Conservation (phyloP, 2,329 filamentous ascomycete genomes). For the Ophiosphaerella korrae region DNA sequence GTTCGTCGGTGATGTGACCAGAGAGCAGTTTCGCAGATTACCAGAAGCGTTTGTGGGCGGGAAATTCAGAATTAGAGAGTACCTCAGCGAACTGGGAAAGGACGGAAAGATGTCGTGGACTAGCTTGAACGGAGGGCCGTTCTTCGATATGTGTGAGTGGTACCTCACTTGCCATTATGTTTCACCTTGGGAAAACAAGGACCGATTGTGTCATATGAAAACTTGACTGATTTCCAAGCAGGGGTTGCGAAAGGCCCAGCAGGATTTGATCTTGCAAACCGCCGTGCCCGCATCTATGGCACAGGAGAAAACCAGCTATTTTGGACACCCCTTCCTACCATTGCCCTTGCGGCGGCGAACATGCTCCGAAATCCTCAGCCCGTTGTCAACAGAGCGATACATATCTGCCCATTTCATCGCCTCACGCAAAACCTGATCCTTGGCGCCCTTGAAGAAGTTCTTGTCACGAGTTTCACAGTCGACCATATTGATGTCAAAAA, state of each 20-base stretch:
- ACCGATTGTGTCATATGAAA: not conserved
- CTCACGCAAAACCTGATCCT: conserved; percentile 39
- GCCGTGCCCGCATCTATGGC: conserved; percentile 42
- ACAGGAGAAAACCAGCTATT: conserved; percentile 32
- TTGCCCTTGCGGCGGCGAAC: conserved; percentile 32
- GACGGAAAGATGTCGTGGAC: conserved; percentile 35
- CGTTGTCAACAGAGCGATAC: conserved; percentile 34
- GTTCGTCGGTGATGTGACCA: conserved; percentile 35
- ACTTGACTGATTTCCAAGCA: conserved; percentile 3
- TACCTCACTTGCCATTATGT: not conserved
- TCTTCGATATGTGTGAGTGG: conserved; percentile 46
- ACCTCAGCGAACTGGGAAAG: conserved; percentile 29
- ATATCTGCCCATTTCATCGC: conserved; percentile 31
- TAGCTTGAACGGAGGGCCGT: conserved; percentile 42
- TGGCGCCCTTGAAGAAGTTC: conserved; percentile 23
- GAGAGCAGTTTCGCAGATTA: conserved; percentile 30
- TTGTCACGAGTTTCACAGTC: conserved; percentile 26
- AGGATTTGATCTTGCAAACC: conserved; percentile 38
- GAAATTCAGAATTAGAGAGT: conserved; percentile 32
- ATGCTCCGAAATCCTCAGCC: conserved; percentile 36
- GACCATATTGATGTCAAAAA: conserved; percentile 34
- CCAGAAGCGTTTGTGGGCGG: conserved; percentile 34
- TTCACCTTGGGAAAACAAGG: not conserved
- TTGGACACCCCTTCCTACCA: conserved; percentile 39
- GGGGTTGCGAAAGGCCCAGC: conserved; percentile 47